Percentiles rank a stretch among this genome's conserved stretches.
Conservation (phyloP, 345 rosid species). For the Eucalyptus globulus region DNA sequence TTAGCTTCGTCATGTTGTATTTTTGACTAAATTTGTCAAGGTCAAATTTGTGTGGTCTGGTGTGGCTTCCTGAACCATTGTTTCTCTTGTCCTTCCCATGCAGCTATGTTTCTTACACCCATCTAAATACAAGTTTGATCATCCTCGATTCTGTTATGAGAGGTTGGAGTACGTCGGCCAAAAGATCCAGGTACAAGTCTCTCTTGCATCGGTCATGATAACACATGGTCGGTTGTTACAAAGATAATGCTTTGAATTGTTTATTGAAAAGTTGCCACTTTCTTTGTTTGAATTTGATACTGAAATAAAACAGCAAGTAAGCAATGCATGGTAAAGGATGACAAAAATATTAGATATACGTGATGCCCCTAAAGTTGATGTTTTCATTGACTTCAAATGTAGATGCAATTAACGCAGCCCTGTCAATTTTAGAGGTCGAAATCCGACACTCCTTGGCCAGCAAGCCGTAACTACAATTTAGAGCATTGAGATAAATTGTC, state of each 20-base stretch:
- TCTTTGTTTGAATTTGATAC: background rate
- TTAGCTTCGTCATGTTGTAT: background rate
- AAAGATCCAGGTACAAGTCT: slow-evolving; percentile 70
- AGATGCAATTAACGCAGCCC: fast-evolving
- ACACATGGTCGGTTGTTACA: fast-evolving
- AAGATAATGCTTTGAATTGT: background rate
- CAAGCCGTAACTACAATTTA: background rate
- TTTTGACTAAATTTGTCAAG: background rate
- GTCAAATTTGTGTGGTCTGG: background rate
- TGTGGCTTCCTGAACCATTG: background rate
- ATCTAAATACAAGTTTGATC: slow-evolving; percentile 85
- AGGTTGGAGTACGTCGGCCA: slow-evolving; percentile 86
- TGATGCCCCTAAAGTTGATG: background rate
- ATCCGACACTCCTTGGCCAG: background rate
- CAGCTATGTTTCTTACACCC: slow-evolving; percentile 99
- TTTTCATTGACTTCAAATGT: background rate
- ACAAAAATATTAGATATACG: background rate
- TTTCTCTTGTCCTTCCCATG: background rate
- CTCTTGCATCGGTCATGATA: background rate
- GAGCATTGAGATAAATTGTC: background rate
- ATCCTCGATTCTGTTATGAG: slow-evolving; percentile 88
- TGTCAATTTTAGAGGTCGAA: no score
- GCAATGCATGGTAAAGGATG: background rate
- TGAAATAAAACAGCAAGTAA: background rate
- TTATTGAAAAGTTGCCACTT: background rate